Evolutionary conservation across 306 rosid species (phyloP).

Genomic region (Acacia crassicarpa): DNA sequence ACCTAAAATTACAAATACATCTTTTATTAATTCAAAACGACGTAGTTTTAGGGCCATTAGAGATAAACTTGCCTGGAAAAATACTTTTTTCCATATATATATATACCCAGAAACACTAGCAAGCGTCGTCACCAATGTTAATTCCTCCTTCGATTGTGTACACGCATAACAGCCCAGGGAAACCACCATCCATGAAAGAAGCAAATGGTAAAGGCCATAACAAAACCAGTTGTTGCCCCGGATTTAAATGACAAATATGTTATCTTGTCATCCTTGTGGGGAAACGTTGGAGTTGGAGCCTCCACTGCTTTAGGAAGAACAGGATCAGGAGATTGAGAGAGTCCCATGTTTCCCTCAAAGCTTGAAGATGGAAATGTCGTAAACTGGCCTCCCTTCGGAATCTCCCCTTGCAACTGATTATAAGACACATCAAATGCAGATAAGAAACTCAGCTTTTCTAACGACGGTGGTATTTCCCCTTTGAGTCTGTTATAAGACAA

Average conservation of each 20-base stretch:
- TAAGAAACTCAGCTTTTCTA: slow-evolving; percentile 24
- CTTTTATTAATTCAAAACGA: too few species aligned
- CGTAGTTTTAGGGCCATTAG: too few species aligned
- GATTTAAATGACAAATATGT: slow-evolving; percentile 24
- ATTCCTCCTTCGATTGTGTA: background rate
- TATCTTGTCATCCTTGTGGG: background rate
- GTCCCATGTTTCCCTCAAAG: slow-evolving; percentile 36
- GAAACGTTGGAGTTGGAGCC: background rate
- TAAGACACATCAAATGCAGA: slow-evolving; percentile 36
- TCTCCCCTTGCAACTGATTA: slow-evolving; percentile 30
- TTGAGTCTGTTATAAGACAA: slow-evolving; percentile 33
- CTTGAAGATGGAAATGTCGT: slow-evolving; percentile 31
- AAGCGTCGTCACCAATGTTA: background rate
- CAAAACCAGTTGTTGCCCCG: slow-evolving; percentile 24
- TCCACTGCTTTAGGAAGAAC: slow-evolving; percentile 1
- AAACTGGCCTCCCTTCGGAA: slow-evolving; percentile 33
- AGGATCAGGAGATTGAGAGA: background rate
- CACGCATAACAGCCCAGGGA: background rate
- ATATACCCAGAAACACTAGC: background rate
- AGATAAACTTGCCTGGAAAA: too few species aligned
- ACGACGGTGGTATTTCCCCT: slow-evolving; percentile 29
- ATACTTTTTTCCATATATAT: too few species aligned
- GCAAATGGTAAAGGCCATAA: slow-evolving; percentile 6
- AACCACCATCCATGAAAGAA: slow-evolving; percentile 27
- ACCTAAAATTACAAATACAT: too few species aligned